A percentile compares a stretch with the other conserved stretches of the same genome.
These are phyloP conservation scores for Gaillardinia entomophila DNA, from an alignment of 805 yeast genomes.

Conservation along the genomic window DNA sequence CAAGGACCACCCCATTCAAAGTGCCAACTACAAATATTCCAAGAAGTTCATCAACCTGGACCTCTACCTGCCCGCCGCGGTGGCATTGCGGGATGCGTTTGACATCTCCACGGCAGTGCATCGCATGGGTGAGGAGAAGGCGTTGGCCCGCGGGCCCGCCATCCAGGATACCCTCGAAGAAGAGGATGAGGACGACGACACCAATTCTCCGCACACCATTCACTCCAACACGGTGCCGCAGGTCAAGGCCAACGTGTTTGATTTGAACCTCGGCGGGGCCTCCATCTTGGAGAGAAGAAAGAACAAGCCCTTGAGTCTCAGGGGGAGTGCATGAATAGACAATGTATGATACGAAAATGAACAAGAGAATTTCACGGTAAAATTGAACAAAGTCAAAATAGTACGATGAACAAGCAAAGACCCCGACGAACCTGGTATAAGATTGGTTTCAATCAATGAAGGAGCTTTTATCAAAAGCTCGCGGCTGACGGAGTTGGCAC, in stretches of 20 bases:
- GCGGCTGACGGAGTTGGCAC: too few species aligned
- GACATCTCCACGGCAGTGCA: constrained; percentile 84
- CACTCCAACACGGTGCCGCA: background rate
- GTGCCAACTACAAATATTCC: constrained; percentile 12
- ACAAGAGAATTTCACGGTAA: too few species aligned
- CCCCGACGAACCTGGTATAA: too few species aligned
- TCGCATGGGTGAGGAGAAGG: constrained; percentile 66
- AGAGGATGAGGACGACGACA: constrained; percentile 34
- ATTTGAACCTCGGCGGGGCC: constrained; percentile 47
- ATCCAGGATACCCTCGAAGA: constrained; percentile 22
- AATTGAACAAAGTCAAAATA: too few species aligned
- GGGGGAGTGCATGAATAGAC: too few species aligned
- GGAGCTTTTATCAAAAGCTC: too few species aligned
- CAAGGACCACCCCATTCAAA: constrained; percentile 24
- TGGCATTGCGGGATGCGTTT: constrained; percentile 78
- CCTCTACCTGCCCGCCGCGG: constrained; percentile 66
- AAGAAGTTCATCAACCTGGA: constrained; percentile 22
- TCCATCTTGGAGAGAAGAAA: constrained; percentile 44
- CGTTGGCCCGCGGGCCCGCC: constrained; percentile 18
- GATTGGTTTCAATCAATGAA: too few species aligned
- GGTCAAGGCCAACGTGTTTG: constrained; percentile 23
- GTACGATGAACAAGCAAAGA: too few species aligned
- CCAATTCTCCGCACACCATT: constrained; percentile 1
- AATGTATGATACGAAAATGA: too few species aligned
- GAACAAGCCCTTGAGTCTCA: constrained; percentile 10